phyloP scores from a whole-genome alignment of 805 yeast species.

The Metschnikowia santaceciliae region DNA sequence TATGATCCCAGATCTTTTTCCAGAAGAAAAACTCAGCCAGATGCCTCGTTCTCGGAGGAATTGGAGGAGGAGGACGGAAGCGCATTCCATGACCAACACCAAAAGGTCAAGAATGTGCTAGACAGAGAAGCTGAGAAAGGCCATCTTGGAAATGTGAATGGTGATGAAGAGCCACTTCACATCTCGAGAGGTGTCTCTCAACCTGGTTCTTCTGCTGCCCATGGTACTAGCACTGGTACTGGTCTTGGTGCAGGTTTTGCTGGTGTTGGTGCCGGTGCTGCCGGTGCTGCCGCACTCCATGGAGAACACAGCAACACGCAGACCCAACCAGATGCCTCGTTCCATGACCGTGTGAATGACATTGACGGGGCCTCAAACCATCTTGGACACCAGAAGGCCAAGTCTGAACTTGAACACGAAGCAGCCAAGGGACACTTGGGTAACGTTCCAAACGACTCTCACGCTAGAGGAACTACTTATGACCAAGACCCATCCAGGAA shows the following conservation, averaged over 20 bases:
- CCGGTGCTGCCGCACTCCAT: neutral
- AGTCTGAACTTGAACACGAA: slow-evolving; percentile 7
- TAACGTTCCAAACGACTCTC: slow-evolving; percentile 2
- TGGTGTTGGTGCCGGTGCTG: neutral
- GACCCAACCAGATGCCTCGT: slow-evolving; percentile 11
- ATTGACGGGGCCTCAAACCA: slow-evolving; percentile 11
- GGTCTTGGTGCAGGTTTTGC: slow-evolving; percentile 10
- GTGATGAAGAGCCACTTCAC: neutral
- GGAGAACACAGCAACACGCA: neutral
- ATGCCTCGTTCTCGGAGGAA: neutral
- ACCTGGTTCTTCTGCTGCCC: neutral
- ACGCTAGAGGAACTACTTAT: neutral
- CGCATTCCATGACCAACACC: slow-evolving; percentile 5
- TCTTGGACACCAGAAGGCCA: slow-evolving; percentile 8
- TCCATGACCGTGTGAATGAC: slow-evolving; percentile 5
- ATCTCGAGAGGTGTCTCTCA: neutral
- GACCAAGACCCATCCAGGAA: neutral
- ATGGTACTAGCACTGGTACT: neutral
- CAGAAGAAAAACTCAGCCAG: neutral
- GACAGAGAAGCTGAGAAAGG: slow-evolving; percentile 2
- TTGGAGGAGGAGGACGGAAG: slow-evolving; percentile 3
- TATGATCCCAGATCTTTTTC: too few species aligned
- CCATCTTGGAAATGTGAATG: neutral
- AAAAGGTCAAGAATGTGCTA: slow-evolving; percentile 2
- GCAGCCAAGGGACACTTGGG: slow-evolving; percentile 12